phyloP scores from a whole-genome alignment of 2,329 filamentous ascomycete genomes.

The Fusarium albidum region DNA sequence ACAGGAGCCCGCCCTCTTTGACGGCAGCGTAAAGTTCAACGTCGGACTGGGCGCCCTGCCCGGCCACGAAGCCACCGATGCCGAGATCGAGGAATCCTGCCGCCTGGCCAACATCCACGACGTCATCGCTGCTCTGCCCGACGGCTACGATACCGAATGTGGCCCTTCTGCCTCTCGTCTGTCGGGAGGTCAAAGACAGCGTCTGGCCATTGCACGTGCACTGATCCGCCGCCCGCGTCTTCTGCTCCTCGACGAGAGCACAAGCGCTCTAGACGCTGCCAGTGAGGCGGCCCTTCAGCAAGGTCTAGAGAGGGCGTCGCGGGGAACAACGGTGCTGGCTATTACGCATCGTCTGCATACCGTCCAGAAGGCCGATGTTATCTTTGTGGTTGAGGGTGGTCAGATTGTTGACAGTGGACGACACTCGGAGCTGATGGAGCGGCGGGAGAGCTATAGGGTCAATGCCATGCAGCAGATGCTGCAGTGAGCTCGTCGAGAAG shows the following conservation, averaged over 20 bases:
- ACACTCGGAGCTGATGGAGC: constrained; percentile 61
- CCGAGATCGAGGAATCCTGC: constrained; percentile 72
- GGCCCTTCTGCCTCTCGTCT: constrained; percentile 78
- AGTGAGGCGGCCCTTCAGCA: constrained; percentile 72
- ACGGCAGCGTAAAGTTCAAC: constrained; percentile 65
- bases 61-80: constrained; percentile 61
- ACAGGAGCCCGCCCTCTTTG: constrained; percentile 64
- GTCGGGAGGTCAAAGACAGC: constrained; percentile 81
- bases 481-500: constrained; percentile 10
- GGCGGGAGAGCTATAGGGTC: constrained; percentile 59
- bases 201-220: constrained; percentile 79
- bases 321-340: constrained; percentile 63
- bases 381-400: constrained; percentile 64
- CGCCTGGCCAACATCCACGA: constrained; percentile 75
- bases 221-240: constrained; percentile 75
- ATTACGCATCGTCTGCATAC: constrained; percentile 66
- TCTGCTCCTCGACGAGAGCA: constrained; percentile 83
- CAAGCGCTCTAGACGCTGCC: constrained; percentile 77
- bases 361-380: constrained; percentile 62
- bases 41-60: constrained; percentile 63
- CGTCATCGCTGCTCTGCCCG: constrained; percentile 67
- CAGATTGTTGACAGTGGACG: constrained; percentile 59
- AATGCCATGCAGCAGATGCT: constrained; percentile 62
- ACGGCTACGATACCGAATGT: constrained; percentile 71
- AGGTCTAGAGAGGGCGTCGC: constrained; percentile 66